A percentile compares a stretch with the other conserved stretches of the same genome.
phyloP scores from a whole-genome alignment of 495 filamentous ascomycete genomes.

The Neurospora africana region DNA sequence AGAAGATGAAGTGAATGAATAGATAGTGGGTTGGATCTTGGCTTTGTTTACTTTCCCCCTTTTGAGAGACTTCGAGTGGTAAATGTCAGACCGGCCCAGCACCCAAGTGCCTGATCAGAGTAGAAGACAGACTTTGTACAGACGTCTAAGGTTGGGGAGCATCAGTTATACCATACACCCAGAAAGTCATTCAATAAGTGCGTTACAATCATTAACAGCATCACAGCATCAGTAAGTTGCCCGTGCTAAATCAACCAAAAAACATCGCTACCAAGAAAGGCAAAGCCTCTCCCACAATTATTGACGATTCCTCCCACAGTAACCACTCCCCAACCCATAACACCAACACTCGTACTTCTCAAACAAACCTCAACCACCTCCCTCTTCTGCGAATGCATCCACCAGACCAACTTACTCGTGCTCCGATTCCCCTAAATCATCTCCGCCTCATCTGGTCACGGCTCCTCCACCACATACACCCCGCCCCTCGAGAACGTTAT shows the following conservation, averaged over 20 bases:
- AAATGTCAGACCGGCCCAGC: background rate
- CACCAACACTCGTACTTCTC: too few species aligned
- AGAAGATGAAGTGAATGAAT: too few species aligned
- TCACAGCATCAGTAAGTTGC: too few species aligned
- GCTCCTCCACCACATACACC: background rate
- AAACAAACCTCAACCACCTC: background rate
- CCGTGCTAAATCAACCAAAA: too few species aligned
- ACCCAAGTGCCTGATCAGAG: background rate
- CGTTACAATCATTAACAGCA: background rate
- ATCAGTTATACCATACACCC: too few species aligned
- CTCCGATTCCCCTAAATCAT: background rate
- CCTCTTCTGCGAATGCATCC: background rate
- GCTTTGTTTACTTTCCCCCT: background rate
- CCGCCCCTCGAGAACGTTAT: background rate
- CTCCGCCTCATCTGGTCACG: background rate
- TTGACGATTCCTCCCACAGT: background rate
- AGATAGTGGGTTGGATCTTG: background rate
- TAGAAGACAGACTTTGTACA: too few species aligned
- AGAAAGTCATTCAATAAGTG: too few species aligned
- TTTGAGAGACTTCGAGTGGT: background rate
- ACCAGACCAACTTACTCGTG: background rate
- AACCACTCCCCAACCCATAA: background rate
- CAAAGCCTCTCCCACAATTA: background rate
- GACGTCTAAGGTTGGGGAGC: too few species aligned
- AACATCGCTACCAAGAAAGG: too few species aligned